A percentile compares a stretch with the other conserved stretches of the same genome.
Evolutionary conservation across 1,284 basidiomycete species (phyloP).

Genomic region (Trametes polyzona): DNA sequence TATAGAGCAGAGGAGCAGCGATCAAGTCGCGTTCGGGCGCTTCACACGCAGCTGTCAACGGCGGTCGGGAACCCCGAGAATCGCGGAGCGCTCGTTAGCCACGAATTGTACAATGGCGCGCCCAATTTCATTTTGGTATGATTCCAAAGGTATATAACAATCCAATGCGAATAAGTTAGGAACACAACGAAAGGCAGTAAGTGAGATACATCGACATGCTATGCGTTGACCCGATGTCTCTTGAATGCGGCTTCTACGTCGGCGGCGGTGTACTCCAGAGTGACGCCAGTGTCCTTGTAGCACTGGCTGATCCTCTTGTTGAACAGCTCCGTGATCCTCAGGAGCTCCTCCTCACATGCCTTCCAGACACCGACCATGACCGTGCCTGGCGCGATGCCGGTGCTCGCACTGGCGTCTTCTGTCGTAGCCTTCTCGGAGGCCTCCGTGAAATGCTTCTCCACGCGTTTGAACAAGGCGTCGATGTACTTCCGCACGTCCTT

Average conservation of each 20-base stretch:
- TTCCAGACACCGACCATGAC: conserved; percentile 87
- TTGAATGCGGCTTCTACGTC: conserved; percentile 83
- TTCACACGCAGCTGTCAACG: too few relatives aligned
- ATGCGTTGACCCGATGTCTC: conserved; percentile 58
- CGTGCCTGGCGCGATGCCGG: conserved; percentile 62
- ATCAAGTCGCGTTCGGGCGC: neutral
- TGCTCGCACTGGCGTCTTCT: conserved; percentile 50
- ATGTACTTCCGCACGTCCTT: conserved; percentile 91
- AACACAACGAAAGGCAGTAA: neutral
- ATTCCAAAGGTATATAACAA: too few relatives aligned
- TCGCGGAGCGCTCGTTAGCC: neutral
- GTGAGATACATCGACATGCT: conserved; percentile 21
- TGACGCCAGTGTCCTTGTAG: conserved; percentile 72
- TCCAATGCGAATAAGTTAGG: conserved; percentile 17
- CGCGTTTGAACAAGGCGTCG: conserved; percentile 87
- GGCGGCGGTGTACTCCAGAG: conserved; percentile 72
- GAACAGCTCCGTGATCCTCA: conserved; percentile 74
- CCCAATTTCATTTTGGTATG: too few relatives aligned
- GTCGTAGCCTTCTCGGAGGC: conserved; percentile 66
- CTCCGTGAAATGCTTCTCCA: conserved; percentile 95
- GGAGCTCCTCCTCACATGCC: conserved; percentile 82
- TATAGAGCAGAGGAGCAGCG: neutral
- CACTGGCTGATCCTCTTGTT: conserved; percentile 72
- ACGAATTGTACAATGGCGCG: neutral
- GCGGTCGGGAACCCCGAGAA: too few relatives aligned